These are phyloP conservation scores for Ustilago curta DNA, from an alignment of 1,284 basidiomycete species.

Conservation along the genomic window DNA sequence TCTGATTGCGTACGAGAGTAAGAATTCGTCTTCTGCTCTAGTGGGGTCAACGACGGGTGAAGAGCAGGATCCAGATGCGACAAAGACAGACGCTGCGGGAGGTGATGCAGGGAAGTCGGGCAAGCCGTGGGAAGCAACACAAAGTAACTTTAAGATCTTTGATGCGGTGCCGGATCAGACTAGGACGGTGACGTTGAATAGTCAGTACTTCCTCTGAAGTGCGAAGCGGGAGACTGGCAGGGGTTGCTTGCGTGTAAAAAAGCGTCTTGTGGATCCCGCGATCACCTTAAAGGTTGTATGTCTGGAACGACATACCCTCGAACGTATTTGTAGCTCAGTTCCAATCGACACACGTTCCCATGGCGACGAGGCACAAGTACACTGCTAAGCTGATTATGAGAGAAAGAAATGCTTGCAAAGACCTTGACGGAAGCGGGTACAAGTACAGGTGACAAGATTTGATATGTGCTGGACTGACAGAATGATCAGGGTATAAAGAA, in stretches of 20 bases:
- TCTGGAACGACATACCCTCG: background rate
- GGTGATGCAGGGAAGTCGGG: background rate
- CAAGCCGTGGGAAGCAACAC: constrained; percentile 37
- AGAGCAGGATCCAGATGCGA: constrained; percentile 44
- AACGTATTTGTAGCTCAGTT: constrained; percentile 34
- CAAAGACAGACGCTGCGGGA: constrained; percentile 9
- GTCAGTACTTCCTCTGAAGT: constrained; percentile 44
- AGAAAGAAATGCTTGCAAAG: constrained; percentile 23
- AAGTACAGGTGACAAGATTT: constrained; percentile 21
- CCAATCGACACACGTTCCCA: constrained; percentile 6
- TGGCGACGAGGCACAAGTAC: background rate
- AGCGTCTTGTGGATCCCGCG: background rate
- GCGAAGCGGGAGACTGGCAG: background rate
- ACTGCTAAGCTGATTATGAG: background rate
- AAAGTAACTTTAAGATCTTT: constrained; percentile 70
- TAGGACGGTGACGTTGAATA: constrained; percentile 38
- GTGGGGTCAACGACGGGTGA: constrained; percentile 81
- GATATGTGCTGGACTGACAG: too few species aligned
- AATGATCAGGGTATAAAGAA: constrained; percentile 16
- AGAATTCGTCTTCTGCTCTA: constrained; percentile 73
- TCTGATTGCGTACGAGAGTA: constrained; percentile 47
- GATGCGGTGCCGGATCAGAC: constrained; percentile 65
- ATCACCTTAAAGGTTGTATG: background rate
- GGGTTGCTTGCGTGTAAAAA: background rate
- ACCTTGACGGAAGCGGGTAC: constrained; percentile 6